Percentiles rank a stretch among this genome's conserved stretches.
phyloP scores from a whole-genome alignment of 2,329 filamentous ascomycete species.

The Colletotrichum destructivum region DNA sequence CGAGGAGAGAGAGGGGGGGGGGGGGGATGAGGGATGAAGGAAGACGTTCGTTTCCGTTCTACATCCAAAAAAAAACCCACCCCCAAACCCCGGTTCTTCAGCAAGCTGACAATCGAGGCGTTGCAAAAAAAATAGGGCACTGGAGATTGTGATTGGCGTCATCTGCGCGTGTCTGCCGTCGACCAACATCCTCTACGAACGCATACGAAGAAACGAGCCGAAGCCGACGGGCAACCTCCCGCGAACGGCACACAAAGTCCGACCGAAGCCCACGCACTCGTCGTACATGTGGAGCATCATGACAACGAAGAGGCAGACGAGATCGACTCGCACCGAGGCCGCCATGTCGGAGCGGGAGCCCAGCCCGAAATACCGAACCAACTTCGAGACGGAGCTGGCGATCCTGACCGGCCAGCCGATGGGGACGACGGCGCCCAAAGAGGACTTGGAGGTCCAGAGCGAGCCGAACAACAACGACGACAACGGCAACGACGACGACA shows the following conservation, averaged over 20 bases:
- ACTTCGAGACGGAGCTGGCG: slow-evolving; percentile 37
- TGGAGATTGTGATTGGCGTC: slow-evolving; percentile 44
- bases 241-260: not conserved
- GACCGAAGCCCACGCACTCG: not conserved
- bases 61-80: too few species aligned
- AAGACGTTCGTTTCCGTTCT: too few species aligned
- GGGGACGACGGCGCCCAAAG: not conserved
- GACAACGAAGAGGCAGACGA: slow-evolving; percentile 10
- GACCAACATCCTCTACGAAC: slow-evolving; percentile 41
- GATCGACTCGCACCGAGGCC: not conserved
- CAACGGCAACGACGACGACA: too few species aligned
- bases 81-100: too few species aligned
- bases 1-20: too few species aligned
- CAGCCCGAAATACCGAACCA: not conserved
- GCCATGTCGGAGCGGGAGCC: not conserved
- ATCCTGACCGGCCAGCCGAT: slow-evolving; percentile 21
- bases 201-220: not conserved
- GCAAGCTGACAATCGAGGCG: not conserved
- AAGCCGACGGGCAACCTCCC: slow-evolving; percentile 6
- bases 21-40: too few species aligned
- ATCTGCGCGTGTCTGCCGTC: slow-evolving; percentile 43
- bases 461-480: not conserved
- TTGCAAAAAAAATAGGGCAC: slow-evolving; percentile 16
- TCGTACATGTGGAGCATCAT: slow-evolving; percentile 34
- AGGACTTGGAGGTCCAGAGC: not conserved